Base-by-base conservation (phyloP, 108 stramenopile genomes). In the Aureococcus anophagefferens region DNA sequence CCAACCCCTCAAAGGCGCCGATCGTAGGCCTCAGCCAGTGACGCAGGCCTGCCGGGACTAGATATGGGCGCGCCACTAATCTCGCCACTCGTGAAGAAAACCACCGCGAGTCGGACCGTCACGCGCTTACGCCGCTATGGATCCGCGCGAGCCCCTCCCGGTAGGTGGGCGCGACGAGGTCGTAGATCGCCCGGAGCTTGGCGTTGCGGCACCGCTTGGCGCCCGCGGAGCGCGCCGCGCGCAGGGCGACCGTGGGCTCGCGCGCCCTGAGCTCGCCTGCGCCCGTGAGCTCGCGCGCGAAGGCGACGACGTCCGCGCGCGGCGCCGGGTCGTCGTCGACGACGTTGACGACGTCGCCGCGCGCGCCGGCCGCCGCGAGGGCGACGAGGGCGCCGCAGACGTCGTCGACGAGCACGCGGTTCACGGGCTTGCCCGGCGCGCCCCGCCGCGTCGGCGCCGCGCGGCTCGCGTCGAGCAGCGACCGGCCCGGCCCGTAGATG, bases 271-370 rank as follows among this genome's bases (percentile, higher is more conserved):
- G 37, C 7, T 62, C 70, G 62, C 69, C 71, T n/a, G 68, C 62
- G 18, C 29, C 63, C 13, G 87, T 59, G 35, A 89, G 73, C 25
- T 77, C 63, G 30, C 17, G 16, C 0, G 79, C 88, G 36, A 73
- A 79, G 35, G 46, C 28, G 74, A 86, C 72, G 4, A 89, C 89
- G 33, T 80, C 84, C 33, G 34, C 18, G 9, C 87, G 77, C 29
- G 76, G 63, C 40, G 81, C 88, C 29, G 89, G 89, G 46, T 79
- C 35, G 68, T 89, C 84, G 73, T 89, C 89, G 32, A 84, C 85
- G 30, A 89, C 73, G 75, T 91, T 91, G 80, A 80, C 89, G 17
- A 11, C 13, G 7, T 1, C 3, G 17, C 7, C 21, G 79, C 72
- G 65, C 4, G 4, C 65, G 65, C 3, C 65, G 34, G 31, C 16